Base-by-base conservation (phyloP, 1,284 basidiomycete species). In the Schizophyllum commune region DNA sequence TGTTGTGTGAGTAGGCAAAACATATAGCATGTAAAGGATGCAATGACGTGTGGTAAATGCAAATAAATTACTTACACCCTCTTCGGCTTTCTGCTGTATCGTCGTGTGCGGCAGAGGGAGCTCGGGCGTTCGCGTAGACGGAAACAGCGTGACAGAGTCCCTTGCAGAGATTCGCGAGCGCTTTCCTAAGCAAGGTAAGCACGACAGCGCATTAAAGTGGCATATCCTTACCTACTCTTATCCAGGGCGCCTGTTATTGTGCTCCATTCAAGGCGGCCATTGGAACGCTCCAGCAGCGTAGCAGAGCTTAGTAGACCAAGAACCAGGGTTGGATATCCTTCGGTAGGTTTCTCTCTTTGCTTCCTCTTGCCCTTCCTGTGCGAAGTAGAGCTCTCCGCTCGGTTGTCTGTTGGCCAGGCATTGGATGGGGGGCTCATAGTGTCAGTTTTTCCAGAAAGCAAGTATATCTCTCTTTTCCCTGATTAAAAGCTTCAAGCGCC, bases 371-470 rank as follows among this genome's bases (percentile, higher is more conserved):
- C 53, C 27, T 55, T 62, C 52, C 58, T 55, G 62, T 57, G 56
- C 51, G 39, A 58, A 53, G 60, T 47, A 53, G 56, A 62, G 63
- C 60, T 64, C 32, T 27, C 21, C 21, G 21, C 69, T 68, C 72
- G 72, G 67, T 74, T 74, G 77, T 81, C 76, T 66, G 76, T 72
- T 51, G 85, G 86, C 86, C 86, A 89, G 69, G 75, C 85, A 89
- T 88, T 83, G 82, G 83, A 86, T 86, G 78, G 75, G 78, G 27
- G 2, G 27, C 27, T 27, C 27, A 27, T 27, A 5, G 27, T 27
- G 27, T 5, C 27, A 27, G 5, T 5, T 27, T 27, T 27, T 27
- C 27, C 27, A 27, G 27, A 27, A 27, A 27, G 27, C 27, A 2
- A 27, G 27, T 27, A 27, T 2, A 27, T 27, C 27, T 27, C 27